Evolutionary conservation across 2,329 filamentous ascomycete genomes (phyloP).

Genomic region (Aspergillus vadensis): DNA sequence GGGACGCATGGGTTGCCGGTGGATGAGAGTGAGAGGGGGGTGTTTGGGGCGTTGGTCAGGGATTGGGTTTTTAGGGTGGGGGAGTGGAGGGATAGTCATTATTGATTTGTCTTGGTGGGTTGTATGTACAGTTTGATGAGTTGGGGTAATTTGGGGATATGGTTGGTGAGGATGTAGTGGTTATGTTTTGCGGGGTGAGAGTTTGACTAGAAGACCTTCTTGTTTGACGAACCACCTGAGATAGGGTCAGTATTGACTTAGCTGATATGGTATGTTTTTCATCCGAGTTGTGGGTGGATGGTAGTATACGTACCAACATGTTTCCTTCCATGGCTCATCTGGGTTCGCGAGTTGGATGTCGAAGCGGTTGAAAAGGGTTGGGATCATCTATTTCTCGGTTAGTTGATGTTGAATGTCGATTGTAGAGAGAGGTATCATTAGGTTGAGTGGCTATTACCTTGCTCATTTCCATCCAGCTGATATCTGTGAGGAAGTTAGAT

Average conservation of each 20-base stretch:
- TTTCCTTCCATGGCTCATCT: not conserved
- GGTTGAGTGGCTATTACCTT: not conserved
- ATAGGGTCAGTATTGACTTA: not conserved
- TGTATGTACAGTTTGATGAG: not conserved
- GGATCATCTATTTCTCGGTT: not conserved
- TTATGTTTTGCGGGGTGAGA: not conserved
- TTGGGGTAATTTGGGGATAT: too few species aligned
- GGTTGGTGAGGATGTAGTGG: too few species aligned
- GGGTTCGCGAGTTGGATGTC: not conserved
- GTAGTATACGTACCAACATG: not conserved
- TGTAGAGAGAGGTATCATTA: too few species aligned
- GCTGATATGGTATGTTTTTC: not conserved
- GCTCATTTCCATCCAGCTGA: not conserved
- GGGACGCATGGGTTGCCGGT: constrained; percentile 31
- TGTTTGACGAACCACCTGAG: not conserved
- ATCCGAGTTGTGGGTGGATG: not conserved
- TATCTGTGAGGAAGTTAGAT: not conserved
- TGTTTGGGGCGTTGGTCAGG: constrained; percentile 33
- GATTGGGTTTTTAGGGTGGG: constrained; percentile 29
- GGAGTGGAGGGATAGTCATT: constrained; percentile 23
- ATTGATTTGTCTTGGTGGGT: not conserved
- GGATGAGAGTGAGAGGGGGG: constrained; percentile 28
- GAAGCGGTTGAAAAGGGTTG: not conserved
- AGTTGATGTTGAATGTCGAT: not conserved
- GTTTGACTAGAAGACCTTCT: not conserved